Evolutionary conservation across 1,284 basidiomycete species (phyloP).

Genomic region (Blastosporella zonata): DNA sequence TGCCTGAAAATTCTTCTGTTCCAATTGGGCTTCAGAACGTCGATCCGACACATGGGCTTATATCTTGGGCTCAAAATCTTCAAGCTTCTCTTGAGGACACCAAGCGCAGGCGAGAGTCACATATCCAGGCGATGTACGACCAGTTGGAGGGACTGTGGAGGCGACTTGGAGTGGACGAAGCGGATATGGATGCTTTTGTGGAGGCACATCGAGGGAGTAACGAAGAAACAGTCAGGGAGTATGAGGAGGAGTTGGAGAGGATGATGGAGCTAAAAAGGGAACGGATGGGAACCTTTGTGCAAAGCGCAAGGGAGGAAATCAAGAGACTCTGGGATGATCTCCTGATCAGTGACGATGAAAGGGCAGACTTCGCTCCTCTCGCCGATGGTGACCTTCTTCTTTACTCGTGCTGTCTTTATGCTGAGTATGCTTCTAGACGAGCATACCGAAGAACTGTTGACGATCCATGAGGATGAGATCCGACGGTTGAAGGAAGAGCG

Average conservation of each 20-base stretch:
- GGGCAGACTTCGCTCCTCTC: conserved; percentile 77
- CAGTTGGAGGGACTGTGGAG: conserved; percentile 81
- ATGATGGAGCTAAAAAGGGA: conserved; percentile 89
- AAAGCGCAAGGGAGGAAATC: conserved; percentile 82
- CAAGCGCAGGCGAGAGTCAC: conserved; percentile 66
- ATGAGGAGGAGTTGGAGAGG: conserved; percentile 87
- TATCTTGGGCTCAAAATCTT: conserved; percentile 60
- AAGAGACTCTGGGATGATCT: conserved; percentile 82
- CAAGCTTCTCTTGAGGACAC: conserved; percentile 63
- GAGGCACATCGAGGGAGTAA: conserved; percentile 78
- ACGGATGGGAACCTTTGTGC: conserved; percentile 84
- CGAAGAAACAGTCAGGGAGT: conserved; percentile 69
- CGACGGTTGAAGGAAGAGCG: conserved; percentile 78
- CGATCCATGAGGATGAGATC: conserved; percentile 88
- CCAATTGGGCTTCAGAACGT: conserved; percentile 52
- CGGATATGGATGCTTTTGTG: conserved; percentile 79
- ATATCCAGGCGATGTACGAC: conserved; percentile 86
- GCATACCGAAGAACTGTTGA: conserved; percentile 84
- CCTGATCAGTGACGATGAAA: conserved; percentile 82
- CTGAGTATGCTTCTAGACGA: conserved; percentile 56
- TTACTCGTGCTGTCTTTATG: conserved; percentile 2
- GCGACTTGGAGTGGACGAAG: conserved; percentile 68
- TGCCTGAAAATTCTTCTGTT: conserved; percentile 33
- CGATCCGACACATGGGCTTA: conserved; percentile 62
- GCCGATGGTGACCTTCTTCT: conserved; percentile 61